Base-by-base conservation (phyloP, 495 filamentous ascomycete species). In the Apodospora peruviana region DNA sequence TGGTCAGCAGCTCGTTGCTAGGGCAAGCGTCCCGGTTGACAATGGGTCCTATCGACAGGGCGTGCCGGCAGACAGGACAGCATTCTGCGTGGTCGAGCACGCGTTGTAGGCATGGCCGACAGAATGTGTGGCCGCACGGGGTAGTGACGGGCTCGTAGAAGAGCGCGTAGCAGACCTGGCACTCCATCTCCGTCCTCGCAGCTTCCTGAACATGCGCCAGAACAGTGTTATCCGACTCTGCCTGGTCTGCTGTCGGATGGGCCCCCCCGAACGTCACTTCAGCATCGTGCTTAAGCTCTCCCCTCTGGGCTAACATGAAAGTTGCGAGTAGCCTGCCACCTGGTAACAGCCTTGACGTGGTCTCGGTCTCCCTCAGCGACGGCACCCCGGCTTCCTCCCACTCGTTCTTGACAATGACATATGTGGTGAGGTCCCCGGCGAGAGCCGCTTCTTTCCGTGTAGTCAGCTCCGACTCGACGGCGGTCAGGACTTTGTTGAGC, bases 121-220 rank as follows among this genome's bases (percentile, higher is more conserved):
- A 96, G 64, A 91, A 91, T 0, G 90, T 95, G 63, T 96, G 90
- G 4, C 90, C 90, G 57, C 90, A 96, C 17, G 79, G 70, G 0
- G 88, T 91, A 1, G 90, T 96, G 56, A 89, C 69, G 8, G 90
- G 89, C 50, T 94, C 86, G 32, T 86, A 59, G 55, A 94, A 81
- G 20, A 91, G 68, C 32, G 77, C 74, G 58, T 90, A 93, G 64
- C 90, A 96, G 51, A 95, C 81, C 56, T 91, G 87, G 60, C 90
- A 96, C 53, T 95, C 88, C 55, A 95, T 58, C 61, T 95, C 88
- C 11, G 72, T 67, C 49, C 79, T 77, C 9, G 77, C 72, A 8
- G 73, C 72, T 34, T 85, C 78, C 66, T 77, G 78, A 9, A 93
- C 55, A 23, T 68, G 69, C 21, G 74, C 69, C 8, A 90, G 58